phyloP scores from a whole-genome alignment of 192 early-diverging fungal genomes.

The Entomortierella chlamydospora region DNA sequence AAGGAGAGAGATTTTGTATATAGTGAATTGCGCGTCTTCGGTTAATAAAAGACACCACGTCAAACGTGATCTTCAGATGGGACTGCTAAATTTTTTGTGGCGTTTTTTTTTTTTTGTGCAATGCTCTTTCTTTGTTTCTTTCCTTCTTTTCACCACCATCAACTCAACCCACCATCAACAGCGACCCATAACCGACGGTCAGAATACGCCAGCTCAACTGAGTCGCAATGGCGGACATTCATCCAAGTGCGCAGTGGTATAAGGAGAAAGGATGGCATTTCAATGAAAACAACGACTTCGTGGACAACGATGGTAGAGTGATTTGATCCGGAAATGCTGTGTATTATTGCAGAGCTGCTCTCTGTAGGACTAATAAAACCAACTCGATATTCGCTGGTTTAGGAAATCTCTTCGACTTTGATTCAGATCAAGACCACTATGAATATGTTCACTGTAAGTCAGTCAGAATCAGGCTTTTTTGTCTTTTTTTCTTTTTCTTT shows the following conservation, averaged over 20 bases:
- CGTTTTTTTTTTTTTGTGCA: too few species aligned
- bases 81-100: too few species aligned
- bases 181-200: too few species aligned
- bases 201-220: too few species aligned
- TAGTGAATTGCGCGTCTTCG: too few species aligned
- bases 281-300: conserved; percentile 34
- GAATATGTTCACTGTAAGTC: conserved; percentile 38
- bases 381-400: too few species aligned
- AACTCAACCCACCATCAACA: too few species aligned
- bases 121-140: too few species aligned
- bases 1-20: not conserved
- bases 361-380: not conserved
- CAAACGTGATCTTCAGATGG: too few species aligned
- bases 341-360: too few species aligned
- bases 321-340: not conserved
- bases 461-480: not conserved
- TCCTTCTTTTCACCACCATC: too few species aligned
- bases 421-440: conserved; percentile 20
- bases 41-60: too few species aligned
- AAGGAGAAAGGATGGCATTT: conserved; percentile 35
- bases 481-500: not conserved
- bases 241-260: conserved; percentile 16
- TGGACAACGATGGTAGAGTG: conserved; percentile 37
- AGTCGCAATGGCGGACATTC: not conserved
- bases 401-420: conserved; percentile 38